Conservation (phyloP, 2,329 filamentous ascomycete genomes). For the Pseudogymnoascus sp. region DNA sequence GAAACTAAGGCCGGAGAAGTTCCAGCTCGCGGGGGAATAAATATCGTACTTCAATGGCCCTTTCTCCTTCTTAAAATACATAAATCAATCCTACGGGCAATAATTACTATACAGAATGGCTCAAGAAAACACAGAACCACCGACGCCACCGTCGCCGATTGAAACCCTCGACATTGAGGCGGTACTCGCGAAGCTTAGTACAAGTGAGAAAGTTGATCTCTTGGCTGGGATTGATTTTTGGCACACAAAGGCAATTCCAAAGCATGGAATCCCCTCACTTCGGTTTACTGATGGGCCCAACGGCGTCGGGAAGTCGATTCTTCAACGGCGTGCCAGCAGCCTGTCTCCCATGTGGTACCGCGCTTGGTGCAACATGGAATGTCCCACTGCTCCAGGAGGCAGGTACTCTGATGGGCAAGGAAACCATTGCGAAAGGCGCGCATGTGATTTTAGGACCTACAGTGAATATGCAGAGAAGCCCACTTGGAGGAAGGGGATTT, state of each 20-base stretch:
- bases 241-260: slow-evolving; percentile 25
- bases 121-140: slow-evolving; percentile 10
- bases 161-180: slow-evolving; percentile 40
- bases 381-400: slow-evolving; percentile 54
- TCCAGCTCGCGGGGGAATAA: background rate
- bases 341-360: slow-evolving; percentile 35
- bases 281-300: slow-evolving; percentile 28
- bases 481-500: slow-evolving; percentile 41
- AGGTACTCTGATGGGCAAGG: slow-evolving; percentile 51
- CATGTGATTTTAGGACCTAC: slow-evolving; percentile 65
- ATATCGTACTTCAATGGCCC: background rate
- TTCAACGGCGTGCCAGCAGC: slow-evolving; percentile 36
- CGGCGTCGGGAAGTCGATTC: slow-evolving; percentile 26
- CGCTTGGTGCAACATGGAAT: slow-evolving; percentile 58
- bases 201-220: slow-evolving; percentile 45
- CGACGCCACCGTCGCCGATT: slow-evolving; percentile 13
- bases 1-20: slow-evolving; percentile 7
- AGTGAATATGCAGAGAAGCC: slow-evolving; percentile 41
- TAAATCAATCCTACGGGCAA: background rate
- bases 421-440: slow-evolving; percentile 60
- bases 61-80: background rate
- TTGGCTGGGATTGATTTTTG: slow-evolving; percentile 33
- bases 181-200: slow-evolving; percentile 43
- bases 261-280: slow-evolving; percentile 24
- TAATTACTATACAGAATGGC: slow-evolving; percentile 4